Conservation (phyloP, 352 stramenopile species). For the Phytophthora lateralis region DNA sequence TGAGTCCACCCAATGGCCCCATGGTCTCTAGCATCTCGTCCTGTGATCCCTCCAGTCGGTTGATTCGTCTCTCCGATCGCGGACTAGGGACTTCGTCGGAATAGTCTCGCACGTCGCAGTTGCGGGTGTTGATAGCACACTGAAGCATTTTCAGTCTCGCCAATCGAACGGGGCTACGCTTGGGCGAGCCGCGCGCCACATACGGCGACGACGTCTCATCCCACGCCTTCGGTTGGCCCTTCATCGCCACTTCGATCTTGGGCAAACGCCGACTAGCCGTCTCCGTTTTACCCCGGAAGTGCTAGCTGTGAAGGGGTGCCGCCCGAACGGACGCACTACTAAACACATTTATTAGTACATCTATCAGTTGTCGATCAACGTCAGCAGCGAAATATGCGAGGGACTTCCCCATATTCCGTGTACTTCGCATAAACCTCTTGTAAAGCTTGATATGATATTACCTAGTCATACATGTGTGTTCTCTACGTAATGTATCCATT, state of each 20-base stretch:
- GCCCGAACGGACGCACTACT: slow-evolving; percentile 3
- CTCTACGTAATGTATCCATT: too few relatives aligned
- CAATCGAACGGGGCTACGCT: slow-evolving; percentile 78
- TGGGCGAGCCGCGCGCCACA: slow-evolving; percentile 49
- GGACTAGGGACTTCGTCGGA: slow-evolving; percentile 31
- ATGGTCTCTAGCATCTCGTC: slow-evolving; percentile 70
- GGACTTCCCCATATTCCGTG: too few relatives aligned
- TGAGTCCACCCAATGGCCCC: slow-evolving; percentile 75
- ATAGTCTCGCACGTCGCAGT: slow-evolving; percentile 68
- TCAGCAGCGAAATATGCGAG: not conserved
- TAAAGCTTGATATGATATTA: too few relatives aligned
- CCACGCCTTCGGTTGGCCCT: slow-evolving; percentile 29
- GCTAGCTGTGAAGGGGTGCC: slow-evolving; percentile 11
- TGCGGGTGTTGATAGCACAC: slow-evolving; percentile 79
- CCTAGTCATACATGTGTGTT: too few relatives aligned
- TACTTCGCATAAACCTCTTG: too few relatives aligned
- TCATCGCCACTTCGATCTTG: slow-evolving; percentile 34
- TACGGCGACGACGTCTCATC: slow-evolving; percentile 34
- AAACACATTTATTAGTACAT: not conserved
- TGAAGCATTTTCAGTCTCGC: slow-evolving; percentile 85
- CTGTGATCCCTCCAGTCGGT: slow-evolving; percentile 34
- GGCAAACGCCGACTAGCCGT: slow-evolving; percentile 15
- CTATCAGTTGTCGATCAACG: not conserved
- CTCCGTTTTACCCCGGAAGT: slow-evolving; percentile 11
- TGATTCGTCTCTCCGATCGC: slow-evolving; percentile 30